Percentiles rank a stretch among this genome's conserved stretches.
Conservation (phyloP, 225 moss, liverwort and hornwort species). For the Lunularia cruciata region DNA sequence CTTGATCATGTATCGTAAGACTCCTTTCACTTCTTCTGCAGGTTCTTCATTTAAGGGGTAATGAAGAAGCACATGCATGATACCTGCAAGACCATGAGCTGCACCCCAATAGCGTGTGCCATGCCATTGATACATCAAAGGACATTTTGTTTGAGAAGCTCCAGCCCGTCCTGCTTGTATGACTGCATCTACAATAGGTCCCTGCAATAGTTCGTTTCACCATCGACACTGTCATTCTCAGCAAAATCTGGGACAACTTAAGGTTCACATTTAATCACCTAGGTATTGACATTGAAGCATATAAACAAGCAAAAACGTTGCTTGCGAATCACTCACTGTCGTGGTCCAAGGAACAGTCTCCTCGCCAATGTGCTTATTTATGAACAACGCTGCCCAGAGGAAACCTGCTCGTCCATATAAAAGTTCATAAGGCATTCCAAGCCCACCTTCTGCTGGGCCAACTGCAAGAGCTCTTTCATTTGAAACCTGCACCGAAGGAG, state of each 20-base stretch:
- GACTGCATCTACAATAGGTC: constrained; percentile 81
- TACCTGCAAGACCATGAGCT: constrained; percentile 87
- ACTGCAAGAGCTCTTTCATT: constrained; percentile 73
- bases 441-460: constrained; percentile 84
- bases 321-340: no score
- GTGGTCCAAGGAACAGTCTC: constrained; percentile 68
- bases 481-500: constrained; percentile 54
- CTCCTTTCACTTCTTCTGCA: constrained; percentile 74
- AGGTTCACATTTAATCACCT: no score
- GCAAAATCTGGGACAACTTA: no score
- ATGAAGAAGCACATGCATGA: constrained; percentile 84
- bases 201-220: constrained; percentile 40
- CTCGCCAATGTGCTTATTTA: constrained; percentile 72
- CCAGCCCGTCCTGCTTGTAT: constrained; percentile 88
- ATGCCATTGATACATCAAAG: constrained; percentile 96
- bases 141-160: constrained; percentile 68
- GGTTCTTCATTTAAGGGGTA: constrained; percentile 73
- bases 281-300: no score
- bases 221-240: no score
- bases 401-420: constrained; percentile 94
- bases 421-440: constrained; percentile 77
- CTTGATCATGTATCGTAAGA: constrained; percentile 69
- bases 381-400: constrained; percentile 81
- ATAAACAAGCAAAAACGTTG: no score
- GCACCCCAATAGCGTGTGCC: constrained; percentile 97